Evolutionary conservation across 2,329 filamentous ascomycete genomes (phyloP).

Genomic region (Mariannaea elegans): DNA sequence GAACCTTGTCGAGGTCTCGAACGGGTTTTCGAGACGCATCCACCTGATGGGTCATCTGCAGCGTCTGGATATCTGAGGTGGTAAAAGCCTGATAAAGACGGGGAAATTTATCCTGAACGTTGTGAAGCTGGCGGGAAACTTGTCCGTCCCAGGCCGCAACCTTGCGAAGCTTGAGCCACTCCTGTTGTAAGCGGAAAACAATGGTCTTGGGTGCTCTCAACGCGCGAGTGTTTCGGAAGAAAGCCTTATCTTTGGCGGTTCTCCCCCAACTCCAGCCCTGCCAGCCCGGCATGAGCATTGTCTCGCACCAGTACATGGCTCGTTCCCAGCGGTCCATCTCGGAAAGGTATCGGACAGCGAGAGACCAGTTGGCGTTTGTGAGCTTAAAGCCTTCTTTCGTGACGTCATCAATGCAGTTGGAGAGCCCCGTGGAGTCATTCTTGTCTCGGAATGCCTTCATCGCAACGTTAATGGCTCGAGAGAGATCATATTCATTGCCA

Average conservation of each 20-base stretch:
- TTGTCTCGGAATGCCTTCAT: conserved; percentile 53
- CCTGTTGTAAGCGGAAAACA: conserved; percentile 57
- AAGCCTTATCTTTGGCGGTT: conserved; percentile 45
- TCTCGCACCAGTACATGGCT: conserved; percentile 80
- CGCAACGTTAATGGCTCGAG: conserved; percentile 59
- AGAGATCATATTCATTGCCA: conserved; percentile 62
- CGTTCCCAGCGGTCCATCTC: conserved; percentile 65
- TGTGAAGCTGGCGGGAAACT: conserved; percentile 50
- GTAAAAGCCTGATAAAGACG: conserved; percentile 52
- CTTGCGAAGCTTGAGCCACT: conserved; percentile 60
- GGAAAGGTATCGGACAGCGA: conserved; percentile 74
- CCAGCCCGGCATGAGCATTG: conserved; percentile 80
- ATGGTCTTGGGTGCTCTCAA: conserved; percentile 49
- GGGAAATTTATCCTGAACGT: conserved; percentile 52
- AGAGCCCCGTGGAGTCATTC: conserved; percentile 56
- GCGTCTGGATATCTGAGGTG: conserved; percentile 42
- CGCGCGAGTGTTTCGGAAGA: conserved; percentile 47
- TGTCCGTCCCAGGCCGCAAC: conserved; percentile 58
- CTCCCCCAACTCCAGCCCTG: conserved; percentile 69
- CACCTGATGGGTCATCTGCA: conserved; percentile 38
- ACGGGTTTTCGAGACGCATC: conserved; percentile 32
- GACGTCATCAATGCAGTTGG: conserved; percentile 63
- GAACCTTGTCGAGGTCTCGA: conserved; percentile 40
- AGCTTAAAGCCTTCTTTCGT: conserved; percentile 74
- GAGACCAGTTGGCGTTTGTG: conserved; percentile 83